Evolutionary conservation across 2,329 filamentous ascomycete genomes (phyloP), one percentile per base, ranked within the genome.

Genomic region (Cordyceps javanica): DNA sequence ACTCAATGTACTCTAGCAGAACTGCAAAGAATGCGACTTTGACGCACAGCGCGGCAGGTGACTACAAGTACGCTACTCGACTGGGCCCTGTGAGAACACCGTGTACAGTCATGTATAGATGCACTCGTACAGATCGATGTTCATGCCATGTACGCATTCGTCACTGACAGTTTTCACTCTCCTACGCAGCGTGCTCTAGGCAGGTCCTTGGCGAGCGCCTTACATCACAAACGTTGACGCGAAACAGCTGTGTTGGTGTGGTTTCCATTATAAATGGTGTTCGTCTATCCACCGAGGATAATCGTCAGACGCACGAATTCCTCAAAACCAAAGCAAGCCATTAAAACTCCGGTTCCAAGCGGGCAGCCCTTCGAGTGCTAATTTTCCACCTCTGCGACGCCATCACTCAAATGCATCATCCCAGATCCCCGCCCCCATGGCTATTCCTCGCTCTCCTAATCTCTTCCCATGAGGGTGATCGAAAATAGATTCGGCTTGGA

Each of bases 281-380:
- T 75, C 67, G 70, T 74, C 72, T 75, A 75, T 72, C 68, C 68
- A 69, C 68, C 67, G 66, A 70, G 70, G 67, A 73, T 69, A 67
- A 70, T 74, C 69, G 71, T 73, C 69, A 73, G 68, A 73, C 67
- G 69, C 67, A 71, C 71, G 65, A 68, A 69, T 30, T 73, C 70
- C 71, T 69, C 66, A 69, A 73, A 74, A 70, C 68, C 72, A 72
- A 61, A 74, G 71, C 71, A 74, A 72, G 70, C 71, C 72, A 71
- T 71, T 69, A 70, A 74, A 75, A 73, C 75, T 74, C 73, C 61
- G 66, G 67, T 75, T 73, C 71, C 72, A 72, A 74, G 72, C 70
- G 71, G 42, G 71, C 71, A 72, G 71, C 70, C 71, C 67, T 72
- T 68, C 70, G 68, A 42, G 68, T 67, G 70, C 67, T 67, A 11